Conservation (phyloP, 2,329 filamentous ascomycete species). For the Colletotrichum sojae region DNA sequence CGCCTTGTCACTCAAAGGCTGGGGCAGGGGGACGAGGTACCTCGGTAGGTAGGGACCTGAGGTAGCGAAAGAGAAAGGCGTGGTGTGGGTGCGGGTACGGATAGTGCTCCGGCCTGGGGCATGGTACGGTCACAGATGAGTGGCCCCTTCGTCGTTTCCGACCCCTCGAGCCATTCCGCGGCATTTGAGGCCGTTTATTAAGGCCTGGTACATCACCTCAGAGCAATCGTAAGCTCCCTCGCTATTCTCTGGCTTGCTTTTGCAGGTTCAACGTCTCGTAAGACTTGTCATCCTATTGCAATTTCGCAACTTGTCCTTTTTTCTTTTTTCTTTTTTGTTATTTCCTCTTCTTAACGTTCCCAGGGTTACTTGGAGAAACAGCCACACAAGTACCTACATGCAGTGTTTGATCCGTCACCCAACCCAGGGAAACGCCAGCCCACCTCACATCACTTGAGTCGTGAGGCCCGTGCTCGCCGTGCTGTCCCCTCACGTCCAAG, state of each 20-base stretch:
- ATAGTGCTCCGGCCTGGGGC: slow-evolving; percentile 33
- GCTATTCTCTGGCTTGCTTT: background rate
- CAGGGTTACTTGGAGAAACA: too few species aligned
- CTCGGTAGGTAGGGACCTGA: too few species aligned
- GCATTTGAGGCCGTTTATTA: slow-evolving; percentile 14
- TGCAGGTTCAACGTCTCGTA: background rate
- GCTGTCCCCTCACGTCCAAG: slow-evolving; percentile 37
- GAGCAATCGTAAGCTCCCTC: slow-evolving; percentile 12
- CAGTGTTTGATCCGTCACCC: too few species aligned
- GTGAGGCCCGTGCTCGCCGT: slow-evolving; percentile 29
- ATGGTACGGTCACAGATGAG: slow-evolving; percentile 36
- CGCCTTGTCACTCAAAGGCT: slow-evolving; percentile 50
- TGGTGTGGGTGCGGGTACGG: slow-evolving; percentile 44
- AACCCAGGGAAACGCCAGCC: too few species aligned
- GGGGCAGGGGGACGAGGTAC: slow-evolving; percentile 26
- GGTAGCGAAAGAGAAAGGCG: slow-evolving; percentile 48
- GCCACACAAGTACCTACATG: too few species aligned
- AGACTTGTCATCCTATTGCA: too few species aligned
- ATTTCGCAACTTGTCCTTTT: too few species aligned
- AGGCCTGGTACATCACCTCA: slow-evolving; percentile 31
- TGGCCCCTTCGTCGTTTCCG: slow-evolving; percentile 29
- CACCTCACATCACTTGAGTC: background rate
- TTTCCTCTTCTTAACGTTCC: too few species aligned
- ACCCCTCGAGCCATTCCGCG: slow-evolving; percentile 26
- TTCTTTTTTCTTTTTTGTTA: too few species aligned